Percentiles rank a stretch among this genome's conserved stretches.
Evolutionary conservation across 352 stramenopile genomes (phyloP).

Genomic region (Globisporangium acanthophoron): DNA sequence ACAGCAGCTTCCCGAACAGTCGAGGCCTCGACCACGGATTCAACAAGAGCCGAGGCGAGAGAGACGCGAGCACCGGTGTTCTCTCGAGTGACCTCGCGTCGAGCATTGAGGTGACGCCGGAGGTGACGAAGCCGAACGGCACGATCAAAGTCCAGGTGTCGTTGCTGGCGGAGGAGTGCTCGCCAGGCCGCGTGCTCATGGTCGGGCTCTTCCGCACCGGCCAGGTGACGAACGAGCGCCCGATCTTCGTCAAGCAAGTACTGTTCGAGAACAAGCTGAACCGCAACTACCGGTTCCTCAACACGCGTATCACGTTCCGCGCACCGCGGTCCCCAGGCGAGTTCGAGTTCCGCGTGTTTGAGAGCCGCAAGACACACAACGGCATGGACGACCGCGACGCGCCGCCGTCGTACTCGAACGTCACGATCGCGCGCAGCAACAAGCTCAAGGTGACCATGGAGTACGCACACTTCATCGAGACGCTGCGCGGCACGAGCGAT

Average conservation of each 20-base stretch:
- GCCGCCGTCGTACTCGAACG: conserved; percentile 42
- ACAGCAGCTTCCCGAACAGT: not conserved
- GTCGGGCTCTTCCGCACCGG: conserved; percentile 72
- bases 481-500: conserved; percentile 49
- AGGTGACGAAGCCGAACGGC: conserved; percentile 67
- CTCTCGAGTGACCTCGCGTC: conserved; percentile 14
- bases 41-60: conserved; percentile 14
- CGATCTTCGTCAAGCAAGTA: conserved; percentile 82
- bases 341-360: conserved; percentile 82
- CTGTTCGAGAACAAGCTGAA: conserved; percentile 77
- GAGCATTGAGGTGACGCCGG: conserved; percentile 39
- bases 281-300: conserved; percentile 51
- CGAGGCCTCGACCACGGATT: conserved; percentile 14
- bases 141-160: conserved; percentile 77
- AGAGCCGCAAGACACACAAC: conserved; percentile 42
- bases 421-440: conserved; percentile 68
- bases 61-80: conserved; percentile 6
- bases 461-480: conserved; percentile 78
- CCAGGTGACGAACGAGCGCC: conserved; percentile 72
- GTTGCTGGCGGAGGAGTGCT: conserved; percentile 51
- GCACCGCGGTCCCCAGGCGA: conserved; percentile 71
- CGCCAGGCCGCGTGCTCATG: conserved; percentile 51
- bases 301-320: conserved; percentile 79
- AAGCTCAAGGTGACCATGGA: conserved; percentile 68
- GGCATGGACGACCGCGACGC: conserved; percentile 19